Percentiles rank a stretch among this genome's conserved stretches.
Evolutionary conservation across 345 rosid species (phyloP).

Genomic region (Hirschfeldia incana): DNA sequence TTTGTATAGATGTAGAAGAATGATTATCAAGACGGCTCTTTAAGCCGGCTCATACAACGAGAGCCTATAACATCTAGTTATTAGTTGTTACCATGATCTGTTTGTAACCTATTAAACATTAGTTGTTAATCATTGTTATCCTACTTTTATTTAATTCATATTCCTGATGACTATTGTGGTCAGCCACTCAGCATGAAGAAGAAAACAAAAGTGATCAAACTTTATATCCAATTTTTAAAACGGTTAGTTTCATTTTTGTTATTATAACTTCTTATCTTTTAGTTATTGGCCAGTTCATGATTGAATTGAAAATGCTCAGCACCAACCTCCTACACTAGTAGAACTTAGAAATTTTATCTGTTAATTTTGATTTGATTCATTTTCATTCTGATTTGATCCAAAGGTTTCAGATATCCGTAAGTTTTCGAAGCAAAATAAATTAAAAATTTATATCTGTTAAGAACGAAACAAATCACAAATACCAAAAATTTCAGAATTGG

Average conservation of each 20-base stretch:
- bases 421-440: no score
- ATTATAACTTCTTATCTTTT: not conserved
- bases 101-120: not conserved
- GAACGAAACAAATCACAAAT: no score
- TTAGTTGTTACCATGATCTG: slow-evolving; percentile 20
- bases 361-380: no score
- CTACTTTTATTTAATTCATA: not conserved
- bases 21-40: slow-evolving; percentile 18
- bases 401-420: no score
- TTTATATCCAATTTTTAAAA: not conserved
- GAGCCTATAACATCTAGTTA: slow-evolving; percentile 8
- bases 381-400: no score
- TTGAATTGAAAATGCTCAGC: slow-evolving; percentile 2
- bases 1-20: not conserved
- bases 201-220: slow-evolving; percentile 9
- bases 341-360: no score
- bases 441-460: no score
- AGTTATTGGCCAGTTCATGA: slow-evolving; percentile 3
- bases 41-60: slow-evolving; percentile 13
- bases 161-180: slow-evolving; percentile 4
- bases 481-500: no score
- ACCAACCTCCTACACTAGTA: slow-evolving; percentile 25
- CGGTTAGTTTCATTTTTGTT: not conserved
- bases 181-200: not conserved
- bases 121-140: not conserved